Percentiles rank a stretch among this genome's conserved stretches.
Conservation (phyloP, 148 eudicot genomes). For the Fallopia convolvulus region DNA sequence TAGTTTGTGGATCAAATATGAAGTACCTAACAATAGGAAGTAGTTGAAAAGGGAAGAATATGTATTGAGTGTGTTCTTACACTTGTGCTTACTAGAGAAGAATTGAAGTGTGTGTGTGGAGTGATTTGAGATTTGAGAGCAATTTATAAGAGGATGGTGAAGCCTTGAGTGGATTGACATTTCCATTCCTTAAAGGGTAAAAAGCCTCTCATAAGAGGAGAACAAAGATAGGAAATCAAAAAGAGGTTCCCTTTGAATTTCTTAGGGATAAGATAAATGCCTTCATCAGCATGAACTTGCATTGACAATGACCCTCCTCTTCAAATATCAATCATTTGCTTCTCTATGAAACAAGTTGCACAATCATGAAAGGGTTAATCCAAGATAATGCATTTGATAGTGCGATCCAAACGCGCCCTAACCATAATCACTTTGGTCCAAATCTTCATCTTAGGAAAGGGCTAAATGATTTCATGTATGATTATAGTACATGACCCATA, state of each 20-base stretch:
- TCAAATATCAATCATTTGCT: neutral
- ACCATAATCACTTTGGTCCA: constrained; percentile 2
- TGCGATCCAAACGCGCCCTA: no score
- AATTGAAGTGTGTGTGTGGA: neutral
- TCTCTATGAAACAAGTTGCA: constrained; percentile 1
- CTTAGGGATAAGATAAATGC: constrained; percentile 5
- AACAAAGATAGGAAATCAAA: neutral
- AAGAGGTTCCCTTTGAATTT: neutral
- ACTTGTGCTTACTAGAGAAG: neutral
- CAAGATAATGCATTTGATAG: no score
- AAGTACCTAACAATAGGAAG: neutral
- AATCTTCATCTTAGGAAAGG: neutral
- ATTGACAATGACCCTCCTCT: constrained; percentile 4
- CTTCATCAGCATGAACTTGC: constrained; percentile 7
- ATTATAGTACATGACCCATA: neutral
- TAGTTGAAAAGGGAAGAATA: neutral
- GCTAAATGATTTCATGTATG: neutral
- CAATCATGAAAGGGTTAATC: neutral
- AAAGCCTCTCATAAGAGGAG: constrained; percentile 7
- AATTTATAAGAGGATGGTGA: constrained; percentile 7
- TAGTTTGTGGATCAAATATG: neutral
- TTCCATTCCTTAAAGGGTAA: neutral
- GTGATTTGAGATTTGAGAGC: neutral
- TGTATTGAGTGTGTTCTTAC: neutral
- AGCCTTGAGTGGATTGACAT: neutral